Conservation (phyloP, 2,329 filamentous ascomycete genomes). For the Akanthomyces muscarius region DNA sequence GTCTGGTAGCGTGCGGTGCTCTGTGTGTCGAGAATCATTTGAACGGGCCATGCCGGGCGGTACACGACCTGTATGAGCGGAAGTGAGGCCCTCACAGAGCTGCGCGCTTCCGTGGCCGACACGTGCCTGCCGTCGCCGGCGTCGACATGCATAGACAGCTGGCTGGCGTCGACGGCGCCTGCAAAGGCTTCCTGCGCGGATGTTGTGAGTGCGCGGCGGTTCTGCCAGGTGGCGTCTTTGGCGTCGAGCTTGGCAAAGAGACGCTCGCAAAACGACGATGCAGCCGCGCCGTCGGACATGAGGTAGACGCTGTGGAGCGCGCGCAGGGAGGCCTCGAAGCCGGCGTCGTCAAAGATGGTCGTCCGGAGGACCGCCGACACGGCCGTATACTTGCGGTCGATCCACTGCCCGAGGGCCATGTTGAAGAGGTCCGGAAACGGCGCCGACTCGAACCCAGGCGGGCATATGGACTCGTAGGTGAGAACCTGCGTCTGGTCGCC, state of each 20-base stretch:
- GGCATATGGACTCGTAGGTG: conserved; percentile 55
- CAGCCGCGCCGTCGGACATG: conserved; percentile 66
- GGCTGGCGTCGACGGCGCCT: conserved; percentile 52
- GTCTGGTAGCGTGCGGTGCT: conserved; percentile 65
- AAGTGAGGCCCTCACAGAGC: conserved; percentile 55
- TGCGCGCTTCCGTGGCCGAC: conserved; percentile 44
- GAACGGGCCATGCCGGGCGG: conserved; percentile 60
- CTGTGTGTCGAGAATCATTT: conserved; percentile 67
- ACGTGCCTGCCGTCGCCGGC: conserved; percentile 36
- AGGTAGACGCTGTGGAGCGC: conserved; percentile 72
- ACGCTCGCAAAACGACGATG: conserved; percentile 60
- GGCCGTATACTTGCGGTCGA: conserved; percentile 67
- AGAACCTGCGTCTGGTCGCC: conserved; percentile 36
- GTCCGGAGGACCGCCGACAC: conserved; percentile 63
- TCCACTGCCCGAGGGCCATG: conserved; percentile 68
- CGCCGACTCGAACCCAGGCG: conserved; percentile 44
- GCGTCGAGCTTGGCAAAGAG: conserved; percentile 74
- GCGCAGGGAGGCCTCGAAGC: conserved; percentile 60
- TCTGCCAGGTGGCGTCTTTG: conserved; percentile 62
- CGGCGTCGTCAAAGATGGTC: conserved; percentile 65
- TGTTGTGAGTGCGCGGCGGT: conserved; percentile 77
- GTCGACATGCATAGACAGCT: conserved; percentile 55
- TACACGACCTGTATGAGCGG: conserved; percentile 64
- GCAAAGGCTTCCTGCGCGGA: conserved; percentile 70
- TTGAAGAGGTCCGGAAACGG: conserved; percentile 75